Conservation (phyloP, 2,329 filamentous ascomycete genomes). For the Botrytis cinerea region DNA sequence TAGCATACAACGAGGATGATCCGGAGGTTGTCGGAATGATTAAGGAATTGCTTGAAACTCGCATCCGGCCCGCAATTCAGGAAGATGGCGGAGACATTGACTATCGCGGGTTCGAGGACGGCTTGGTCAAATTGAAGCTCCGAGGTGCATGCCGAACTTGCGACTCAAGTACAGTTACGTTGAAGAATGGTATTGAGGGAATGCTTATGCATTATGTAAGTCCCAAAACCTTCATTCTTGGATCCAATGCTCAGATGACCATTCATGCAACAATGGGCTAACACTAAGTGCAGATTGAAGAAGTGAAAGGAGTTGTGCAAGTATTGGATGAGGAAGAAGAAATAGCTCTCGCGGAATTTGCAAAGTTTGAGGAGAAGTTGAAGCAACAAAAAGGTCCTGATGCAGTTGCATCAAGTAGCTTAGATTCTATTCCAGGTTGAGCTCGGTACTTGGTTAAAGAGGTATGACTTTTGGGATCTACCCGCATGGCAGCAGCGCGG, state of each 20-base stretch:
- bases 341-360: constrained; percentile 82
- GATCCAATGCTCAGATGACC: constrained; percentile 7
- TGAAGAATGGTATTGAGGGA: constrained; percentile 97
- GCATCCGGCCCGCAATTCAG: constrained; percentile 93
- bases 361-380: constrained; percentile 88
- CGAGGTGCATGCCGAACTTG: constrained; percentile 93
- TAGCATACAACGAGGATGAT: constrained; percentile 87
- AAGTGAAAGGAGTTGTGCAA: constrained; percentile 90
- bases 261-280: constrained; percentile 33
- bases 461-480: constrained; percentile 3
- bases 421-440: constrained; percentile 36
- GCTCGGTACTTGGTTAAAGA: constrained; percentile 8
- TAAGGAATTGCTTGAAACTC: constrained; percentile 92
- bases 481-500: constrained; percentile 7
- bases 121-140: constrained; percentile 82
- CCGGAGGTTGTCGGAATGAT: constrained; percentile 97
- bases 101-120: constrained; percentile 84
- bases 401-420: constrained; percentile 33
- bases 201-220: constrained; percentile 97
- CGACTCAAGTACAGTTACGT: constrained; percentile 92
- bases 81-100: constrained; percentile 98
- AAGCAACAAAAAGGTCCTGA: constrained; percentile 52
- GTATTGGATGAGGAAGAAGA: constrained; percentile 91
- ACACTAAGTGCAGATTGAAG: constrained; percentile 70
- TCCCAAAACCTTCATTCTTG: constrained; percentile 35